Evolutionary conservation across 495 filamentous ascomycete genomes (phyloP).

Genomic region (Daldinia decipiens): DNA sequence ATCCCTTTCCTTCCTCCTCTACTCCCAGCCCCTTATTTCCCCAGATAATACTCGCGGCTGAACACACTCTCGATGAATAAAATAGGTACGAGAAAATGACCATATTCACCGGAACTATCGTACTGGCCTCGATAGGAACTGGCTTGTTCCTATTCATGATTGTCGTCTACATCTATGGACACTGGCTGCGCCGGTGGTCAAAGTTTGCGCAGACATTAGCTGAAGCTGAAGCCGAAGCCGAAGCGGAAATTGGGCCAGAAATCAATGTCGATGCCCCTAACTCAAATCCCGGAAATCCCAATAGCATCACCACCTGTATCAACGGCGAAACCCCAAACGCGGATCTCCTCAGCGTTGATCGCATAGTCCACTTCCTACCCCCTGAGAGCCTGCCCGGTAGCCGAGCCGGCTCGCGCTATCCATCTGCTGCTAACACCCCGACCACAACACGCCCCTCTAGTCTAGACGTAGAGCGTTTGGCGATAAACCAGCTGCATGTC

Average conservation of each 20-base stretch:
- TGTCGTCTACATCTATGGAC: constrained; percentile 71
- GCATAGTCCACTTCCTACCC: constrained; percentile 20
- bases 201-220: constrained; percentile 65
- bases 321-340: background rate
- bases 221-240: constrained; percentile 8
- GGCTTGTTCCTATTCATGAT: constrained; percentile 8
- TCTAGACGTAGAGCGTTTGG: constrained; percentile 8
- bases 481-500: background rate
- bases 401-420: constrained; percentile 5
- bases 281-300: background rate
- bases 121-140: constrained; percentile 66
- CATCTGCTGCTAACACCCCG: background rate
- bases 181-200: constrained; percentile 63
- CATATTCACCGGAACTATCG: constrained; percentile 65
- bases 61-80: background rate
- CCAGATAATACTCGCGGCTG: background rate
- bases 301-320: background rate
- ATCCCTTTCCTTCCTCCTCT: constrained; percentile 57
- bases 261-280: background rate
- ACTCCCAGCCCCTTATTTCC: constrained; percentile 54
- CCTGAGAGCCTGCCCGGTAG: constrained; percentile 23
- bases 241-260: background rate
- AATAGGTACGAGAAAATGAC: constrained; percentile 56
- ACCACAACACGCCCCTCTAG: constrained; percentile 2
- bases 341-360: constrained; percentile 3